A percentile compares a stretch with the other conserved stretches of the same genome.
Conservation (phyloP, 176 grass and related monocot genomes). For the Olyra latifolia region DNA sequence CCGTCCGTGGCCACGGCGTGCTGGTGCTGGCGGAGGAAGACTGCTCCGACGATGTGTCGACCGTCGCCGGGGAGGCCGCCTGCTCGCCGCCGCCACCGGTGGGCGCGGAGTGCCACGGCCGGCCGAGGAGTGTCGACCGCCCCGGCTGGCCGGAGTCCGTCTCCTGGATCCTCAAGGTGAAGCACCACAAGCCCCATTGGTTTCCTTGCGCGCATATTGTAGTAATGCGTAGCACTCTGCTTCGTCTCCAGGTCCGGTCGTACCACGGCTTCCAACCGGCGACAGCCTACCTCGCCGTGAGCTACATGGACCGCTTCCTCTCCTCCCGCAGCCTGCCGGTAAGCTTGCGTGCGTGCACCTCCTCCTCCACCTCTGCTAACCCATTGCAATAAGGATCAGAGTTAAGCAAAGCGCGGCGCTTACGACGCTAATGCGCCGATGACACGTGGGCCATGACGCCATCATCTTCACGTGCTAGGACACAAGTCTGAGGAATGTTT, state of each 20-base stretch:
- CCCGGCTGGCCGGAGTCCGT: constrained; percentile 46
- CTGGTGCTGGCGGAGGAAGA: neutral
- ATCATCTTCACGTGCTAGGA: neutral
- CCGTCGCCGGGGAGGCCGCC: neutral
- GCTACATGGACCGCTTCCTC: constrained; percentile 75
- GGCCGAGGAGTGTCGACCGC: constrained; percentile 33
- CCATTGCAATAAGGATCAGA: neutral
- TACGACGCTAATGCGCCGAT: neutral
- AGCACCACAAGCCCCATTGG: neutral
- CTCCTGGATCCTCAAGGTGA: constrained; percentile 76
- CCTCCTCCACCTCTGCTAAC: neutral
- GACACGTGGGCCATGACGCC: neutral
- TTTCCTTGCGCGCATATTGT: neutral
- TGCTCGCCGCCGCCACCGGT: constrained; percentile 10
- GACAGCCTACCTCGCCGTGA: constrained; percentile 71
- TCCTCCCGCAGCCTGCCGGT: constrained; percentile 58
- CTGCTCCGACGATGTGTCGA: neutral
- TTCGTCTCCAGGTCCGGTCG: constrained; percentile 34
- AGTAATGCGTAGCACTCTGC: neutral
- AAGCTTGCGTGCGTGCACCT: neutral
- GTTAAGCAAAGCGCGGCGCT: neutral
- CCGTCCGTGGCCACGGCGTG: neutral
- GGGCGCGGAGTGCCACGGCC: constrained; percentile 39
- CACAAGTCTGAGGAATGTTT: neutral
- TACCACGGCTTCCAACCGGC: constrained; percentile 54